These are phyloP conservation scores for Arctostaphylos glauca DNA, from an alignment of 148 eudicot genomes.

Conservation along the genomic window DNA sequence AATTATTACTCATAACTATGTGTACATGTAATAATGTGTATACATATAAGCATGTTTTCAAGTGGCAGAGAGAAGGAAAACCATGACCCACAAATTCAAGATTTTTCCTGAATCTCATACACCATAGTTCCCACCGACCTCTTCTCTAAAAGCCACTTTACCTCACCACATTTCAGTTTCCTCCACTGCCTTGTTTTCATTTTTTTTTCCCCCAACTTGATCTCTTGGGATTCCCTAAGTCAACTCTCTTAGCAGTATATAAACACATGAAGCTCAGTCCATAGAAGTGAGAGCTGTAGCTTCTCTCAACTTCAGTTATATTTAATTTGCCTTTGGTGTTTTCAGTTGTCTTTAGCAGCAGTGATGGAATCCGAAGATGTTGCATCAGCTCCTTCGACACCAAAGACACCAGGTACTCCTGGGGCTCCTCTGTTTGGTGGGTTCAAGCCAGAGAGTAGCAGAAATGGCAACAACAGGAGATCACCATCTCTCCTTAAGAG, in stretches of 20 bases:
- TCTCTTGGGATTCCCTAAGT: conserved; percentile 31
- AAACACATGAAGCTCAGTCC: conserved; percentile 1
- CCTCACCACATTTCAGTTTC: conserved; percentile 15
- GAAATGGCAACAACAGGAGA: conserved; percentile 18
- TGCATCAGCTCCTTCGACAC: conserved; percentile 69
- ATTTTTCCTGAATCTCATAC: conserved; percentile 23
- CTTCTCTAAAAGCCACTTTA: conserved; percentile 36
- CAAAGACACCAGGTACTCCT: conserved; percentile 64
- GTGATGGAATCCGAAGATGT: conserved; percentile 59
- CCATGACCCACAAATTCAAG: conserved; percentile 27
- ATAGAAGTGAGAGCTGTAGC: neutral
- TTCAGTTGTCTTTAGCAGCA: neutral
- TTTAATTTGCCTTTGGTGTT: neutral
- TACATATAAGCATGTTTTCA: conserved; percentile 21
- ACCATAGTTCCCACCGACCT: conserved; percentile 40
- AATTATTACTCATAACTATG: too few relatives aligned
- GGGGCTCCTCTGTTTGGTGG: conserved; percentile 83
- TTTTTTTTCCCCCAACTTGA: neutral
- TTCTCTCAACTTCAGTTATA: neutral
- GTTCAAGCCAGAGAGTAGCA: conserved; percentile 37
- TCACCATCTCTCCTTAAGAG: conserved; percentile 52
- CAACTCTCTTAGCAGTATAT: conserved; percentile 25
- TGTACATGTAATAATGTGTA: neutral
- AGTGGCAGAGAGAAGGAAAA: conserved; percentile 32
- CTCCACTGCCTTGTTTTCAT: conserved; percentile 45